These are phyloP conservation scores for Cucurbita ficifolia DNA, from an alignment of 306 rosid genomes.

Conservation along the genomic window DNA sequence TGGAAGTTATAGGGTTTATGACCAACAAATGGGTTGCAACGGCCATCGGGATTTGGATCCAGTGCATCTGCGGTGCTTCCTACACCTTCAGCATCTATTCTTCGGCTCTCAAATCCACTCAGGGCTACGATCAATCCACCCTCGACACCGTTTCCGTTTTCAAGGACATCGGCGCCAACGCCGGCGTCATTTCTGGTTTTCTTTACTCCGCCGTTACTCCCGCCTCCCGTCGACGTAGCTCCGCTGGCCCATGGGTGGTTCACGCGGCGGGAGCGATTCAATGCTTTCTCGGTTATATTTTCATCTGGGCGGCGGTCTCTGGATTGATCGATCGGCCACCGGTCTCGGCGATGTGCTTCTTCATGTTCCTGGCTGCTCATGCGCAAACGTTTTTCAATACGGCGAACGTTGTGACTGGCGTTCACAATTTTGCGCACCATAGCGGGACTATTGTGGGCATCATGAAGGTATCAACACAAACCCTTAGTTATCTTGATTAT, in stretches of 20 bases:
- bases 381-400: slow-evolving; percentile 74
- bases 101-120: slow-evolving; percentile 49
- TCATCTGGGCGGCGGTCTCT: slow-evolving; percentile 60
- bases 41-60: slow-evolving; percentile 66
- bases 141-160: slow-evolving; percentile 87
- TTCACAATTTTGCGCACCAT: slow-evolving; percentile 45
- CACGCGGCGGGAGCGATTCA: slow-evolving; percentile 42
- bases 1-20: neutral
- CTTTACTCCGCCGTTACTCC: slow-evolving; percentile 56
- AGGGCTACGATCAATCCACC: slow-evolving; percentile 70
- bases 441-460: slow-evolving; percentile 82
- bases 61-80: slow-evolving; percentile 67
- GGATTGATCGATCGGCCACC: slow-evolving; percentile 51
- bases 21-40: slow-evolving; percentile 49
- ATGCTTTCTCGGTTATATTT: slow-evolving; percentile 47
- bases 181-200: slow-evolving; percentile 64
- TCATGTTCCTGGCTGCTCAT: slow-evolving; percentile 50
- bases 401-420: slow-evolving; percentile 51
- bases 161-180: slow-evolving; percentile 86
- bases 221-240: neutral
- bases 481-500: neutral
- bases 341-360: slow-evolving; percentile 49
- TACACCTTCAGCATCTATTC: slow-evolving; percentile 88
- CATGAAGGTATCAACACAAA: slow-evolving; percentile 40
- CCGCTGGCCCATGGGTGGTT: slow-evolving; percentile 60